Percentiles rank a stretch among this genome's conserved stretches.
These are phyloP conservation scores for Liriodendron chinense DNA, from an alignment of 164 flowering plant species.

Conservation along the genomic window DNA sequence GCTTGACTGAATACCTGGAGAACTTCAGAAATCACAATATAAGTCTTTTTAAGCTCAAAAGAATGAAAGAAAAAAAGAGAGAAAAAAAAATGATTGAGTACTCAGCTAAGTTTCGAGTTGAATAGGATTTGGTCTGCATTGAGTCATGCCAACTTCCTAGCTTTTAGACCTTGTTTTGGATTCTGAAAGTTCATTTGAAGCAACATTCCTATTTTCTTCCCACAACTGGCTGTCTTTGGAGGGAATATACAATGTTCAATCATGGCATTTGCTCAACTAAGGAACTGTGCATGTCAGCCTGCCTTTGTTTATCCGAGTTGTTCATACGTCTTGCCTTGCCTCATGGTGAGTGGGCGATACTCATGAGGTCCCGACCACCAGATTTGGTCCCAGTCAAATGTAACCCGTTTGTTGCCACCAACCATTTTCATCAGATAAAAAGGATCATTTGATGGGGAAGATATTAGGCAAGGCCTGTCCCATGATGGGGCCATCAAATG, in stretches of 20 bases:
- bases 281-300: not conserved
- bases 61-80: no score
- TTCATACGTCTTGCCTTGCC: not conserved
- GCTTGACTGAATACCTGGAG: not conserved
- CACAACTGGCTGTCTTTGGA: not conserved
- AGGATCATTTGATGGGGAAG: no score
- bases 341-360: no score
- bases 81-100: not conserved
- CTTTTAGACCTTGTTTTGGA: not conserved
- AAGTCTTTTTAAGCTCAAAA: not conserved
- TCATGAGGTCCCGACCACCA: not conserved
- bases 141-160: not conserved
- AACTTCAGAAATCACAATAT: not conserved
- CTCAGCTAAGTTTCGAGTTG: not conserved
- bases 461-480: no score
- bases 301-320: not conserved
- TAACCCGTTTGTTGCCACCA: not conserved
- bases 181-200: not conserved
- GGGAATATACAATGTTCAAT: not conserved
- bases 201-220: not conserved
- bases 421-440: no score
- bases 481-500: no score
- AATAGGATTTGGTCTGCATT: not conserved
- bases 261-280: not conserved
- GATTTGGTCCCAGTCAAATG: not conserved